These are phyloP conservation scores for Trametes villosa DNA, from an alignment of 768 basidiomycete genomes.

Conservation along the genomic window DNA sequence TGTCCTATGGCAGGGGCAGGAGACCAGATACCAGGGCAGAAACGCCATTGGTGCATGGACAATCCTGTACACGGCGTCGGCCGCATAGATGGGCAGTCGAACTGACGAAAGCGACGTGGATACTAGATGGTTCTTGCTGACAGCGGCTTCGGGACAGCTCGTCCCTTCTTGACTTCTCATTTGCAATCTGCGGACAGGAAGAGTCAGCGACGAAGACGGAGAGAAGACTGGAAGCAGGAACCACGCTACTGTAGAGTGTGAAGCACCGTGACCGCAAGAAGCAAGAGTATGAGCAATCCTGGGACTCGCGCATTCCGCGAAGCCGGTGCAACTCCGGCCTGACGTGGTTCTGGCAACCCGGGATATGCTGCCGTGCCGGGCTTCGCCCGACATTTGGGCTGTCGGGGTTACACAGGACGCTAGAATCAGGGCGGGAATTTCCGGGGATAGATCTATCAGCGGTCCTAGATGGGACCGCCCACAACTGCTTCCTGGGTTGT, in stretches of 20 bases:
- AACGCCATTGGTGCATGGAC: not conserved
- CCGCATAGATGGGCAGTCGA: not conserved
- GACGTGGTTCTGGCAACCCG: not conserved
- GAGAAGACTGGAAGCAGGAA: not conserved
- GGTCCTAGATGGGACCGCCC: not conserved
- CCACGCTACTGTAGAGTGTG: not conserved
- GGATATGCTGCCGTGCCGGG: not conserved
- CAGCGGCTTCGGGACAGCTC: not conserved
- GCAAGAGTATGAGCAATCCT: too few relatives aligned
- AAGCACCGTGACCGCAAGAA: not conserved
- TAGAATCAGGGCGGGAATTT: constrained; percentile 5
- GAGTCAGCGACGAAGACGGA: not conserved
- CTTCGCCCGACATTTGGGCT: not conserved
- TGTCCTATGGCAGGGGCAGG: not conserved
- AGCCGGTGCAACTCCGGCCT: too few relatives aligned
- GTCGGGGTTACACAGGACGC: not conserved
- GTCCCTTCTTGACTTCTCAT: not conserved
- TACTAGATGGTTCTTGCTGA: not conserved
- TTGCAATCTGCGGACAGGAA: not conserved
- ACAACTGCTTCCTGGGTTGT: not conserved
- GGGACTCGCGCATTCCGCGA: too few relatives aligned
- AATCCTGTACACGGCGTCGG: not conserved
- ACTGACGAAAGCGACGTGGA: not conserved
- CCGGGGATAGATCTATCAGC: not conserved
- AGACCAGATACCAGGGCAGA: not conserved